Evolutionary conservation across 108 stramenopile genomes (phyloP), one percentile per base, ranked within the genome.

Genomic region (Epithemia pelagica): DNA sequence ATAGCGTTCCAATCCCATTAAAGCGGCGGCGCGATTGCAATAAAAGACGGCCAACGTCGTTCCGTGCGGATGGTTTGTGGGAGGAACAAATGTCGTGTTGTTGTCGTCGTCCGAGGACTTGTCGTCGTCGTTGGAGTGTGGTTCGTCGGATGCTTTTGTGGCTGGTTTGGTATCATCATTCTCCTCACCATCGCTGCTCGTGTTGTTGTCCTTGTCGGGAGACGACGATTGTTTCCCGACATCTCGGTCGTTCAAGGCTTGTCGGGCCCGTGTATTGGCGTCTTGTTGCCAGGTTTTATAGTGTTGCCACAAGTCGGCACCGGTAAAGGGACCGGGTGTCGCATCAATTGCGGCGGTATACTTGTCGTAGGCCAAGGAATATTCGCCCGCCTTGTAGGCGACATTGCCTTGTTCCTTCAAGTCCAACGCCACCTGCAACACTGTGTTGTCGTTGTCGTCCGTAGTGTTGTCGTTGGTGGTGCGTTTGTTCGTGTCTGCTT

Each of bases 301-400:
- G 62, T 68, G 68, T 59, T 72, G 58, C 59, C 86, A 56, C 25
- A 89, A 67, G 30, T 87, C 84, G 23, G 61, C 59, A 2, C 72
- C 88, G 2, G 64, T 79, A 19, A 73, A 66, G 59, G 59, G 70
- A 32, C 71, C 72, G 8, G 87, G 88, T 69, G 78, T 82, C 7
- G 77, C 82, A 21, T 87, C 82, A 65, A 95, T 91, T 7, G 94
- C 94, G n/a, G 87, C 75, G 0, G 87, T 85, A 67, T 95, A 95
- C 30, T 72, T 64, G 68, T 92, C 90, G 51, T 77, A 77, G n/a
- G 94, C 94, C 54, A 85, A 85, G 37, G 84, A 65, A 60, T 86
- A 90, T 46, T 83, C 74, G 20, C 77, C 70, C 10, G 55, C 32
- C 25, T 82, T 74, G 77, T 89, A 95, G n/a, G 82, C 71, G 30